Evolutionary conservation across 2,329 filamentous ascomycete species (phyloP).

Genomic region (Colletotrichum sp.): DNA sequence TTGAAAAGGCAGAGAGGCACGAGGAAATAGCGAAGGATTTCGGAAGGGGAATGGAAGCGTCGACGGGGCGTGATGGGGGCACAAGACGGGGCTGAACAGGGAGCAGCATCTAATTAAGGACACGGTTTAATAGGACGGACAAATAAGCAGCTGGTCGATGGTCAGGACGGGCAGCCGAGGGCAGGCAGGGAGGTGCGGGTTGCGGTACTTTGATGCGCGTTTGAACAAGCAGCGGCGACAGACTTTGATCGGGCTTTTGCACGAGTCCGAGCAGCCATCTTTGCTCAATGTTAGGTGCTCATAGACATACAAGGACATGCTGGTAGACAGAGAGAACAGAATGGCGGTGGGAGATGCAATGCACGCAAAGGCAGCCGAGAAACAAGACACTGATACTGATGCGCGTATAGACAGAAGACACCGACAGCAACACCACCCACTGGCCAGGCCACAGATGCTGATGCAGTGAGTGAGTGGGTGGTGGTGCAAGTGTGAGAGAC

Average conservation of each 20-base stretch:
- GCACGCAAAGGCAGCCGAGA: constrained; percentile 8
- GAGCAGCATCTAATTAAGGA: not conserved
- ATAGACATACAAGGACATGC: not conserved
- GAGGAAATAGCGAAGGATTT: not conserved
- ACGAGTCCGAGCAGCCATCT: not conserved
- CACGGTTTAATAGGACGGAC: constrained; percentile 13
- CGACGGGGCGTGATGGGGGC: not conserved
- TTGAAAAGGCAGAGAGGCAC: not conserved
- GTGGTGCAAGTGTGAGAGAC: not conserved
- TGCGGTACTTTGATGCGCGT: not conserved
- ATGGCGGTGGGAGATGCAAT: constrained; percentile 10
- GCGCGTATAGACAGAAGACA: not conserved
- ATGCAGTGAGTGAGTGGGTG: not conserved
- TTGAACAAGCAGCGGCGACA: not conserved
- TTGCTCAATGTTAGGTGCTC: not conserved
- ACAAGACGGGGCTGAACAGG: not conserved
- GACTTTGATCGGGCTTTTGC: not conserved
- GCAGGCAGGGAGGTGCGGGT: not conserved
- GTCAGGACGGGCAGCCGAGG: not conserved
- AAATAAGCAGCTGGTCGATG: constrained; percentile 9
- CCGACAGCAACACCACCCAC: too few species aligned
- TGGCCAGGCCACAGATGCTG: too few species aligned
- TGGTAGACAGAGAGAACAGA: not conserved
- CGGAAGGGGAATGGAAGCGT: not conserved
- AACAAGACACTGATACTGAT: not conserved